phyloP scores from a whole-genome alignment of 257 asterid genomes.

The Jacaranda mimosifolia region DNA sequence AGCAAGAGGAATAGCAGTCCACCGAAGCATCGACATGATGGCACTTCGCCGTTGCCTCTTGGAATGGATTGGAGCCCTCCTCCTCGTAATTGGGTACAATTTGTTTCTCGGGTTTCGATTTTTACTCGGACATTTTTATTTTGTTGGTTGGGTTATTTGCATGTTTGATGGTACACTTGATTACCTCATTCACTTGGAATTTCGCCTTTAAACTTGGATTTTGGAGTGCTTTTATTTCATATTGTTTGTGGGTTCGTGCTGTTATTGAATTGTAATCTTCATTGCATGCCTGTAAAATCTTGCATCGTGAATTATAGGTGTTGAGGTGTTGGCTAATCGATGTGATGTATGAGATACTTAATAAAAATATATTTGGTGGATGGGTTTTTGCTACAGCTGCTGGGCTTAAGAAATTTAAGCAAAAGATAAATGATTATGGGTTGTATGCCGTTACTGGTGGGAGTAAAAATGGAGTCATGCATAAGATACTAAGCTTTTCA shows the following conservation, averaged over 20 bases:
- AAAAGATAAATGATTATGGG: not conserved
- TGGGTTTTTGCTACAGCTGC: not conserved
- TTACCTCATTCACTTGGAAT: not conserved
- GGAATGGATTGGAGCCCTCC: slow-evolving; percentile 94
- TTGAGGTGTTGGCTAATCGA: not conserved
- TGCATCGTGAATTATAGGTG: not conserved
- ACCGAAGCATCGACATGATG: slow-evolving; percentile 72
- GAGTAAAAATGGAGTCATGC: not conserved
- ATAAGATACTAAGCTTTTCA: not conserved
- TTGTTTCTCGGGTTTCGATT: slow-evolving; percentile 11
- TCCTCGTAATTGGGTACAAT: slow-evolving; percentile 70
- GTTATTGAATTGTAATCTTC: not conserved
- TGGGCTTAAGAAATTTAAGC: not conserved
- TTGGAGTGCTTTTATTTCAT: slow-evolving; percentile 11
- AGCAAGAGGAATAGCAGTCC: slow-evolving; percentile 44
- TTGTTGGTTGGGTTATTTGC: slow-evolving; percentile 15
- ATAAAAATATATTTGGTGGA: not conserved
- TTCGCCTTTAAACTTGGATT: not conserved
- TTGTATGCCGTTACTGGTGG: not conserved
- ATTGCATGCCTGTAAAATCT: not conserved
- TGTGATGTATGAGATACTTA: not conserved
- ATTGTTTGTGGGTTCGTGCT: not conserved
- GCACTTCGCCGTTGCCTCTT: slow-evolving; percentile 81
- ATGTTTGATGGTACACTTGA: slow-evolving; percentile 14
- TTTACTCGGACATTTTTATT: not conserved